Conservation (phyloP, 805 yeast species). For the Sugiyamaella boreocaroliniensis region DNA sequence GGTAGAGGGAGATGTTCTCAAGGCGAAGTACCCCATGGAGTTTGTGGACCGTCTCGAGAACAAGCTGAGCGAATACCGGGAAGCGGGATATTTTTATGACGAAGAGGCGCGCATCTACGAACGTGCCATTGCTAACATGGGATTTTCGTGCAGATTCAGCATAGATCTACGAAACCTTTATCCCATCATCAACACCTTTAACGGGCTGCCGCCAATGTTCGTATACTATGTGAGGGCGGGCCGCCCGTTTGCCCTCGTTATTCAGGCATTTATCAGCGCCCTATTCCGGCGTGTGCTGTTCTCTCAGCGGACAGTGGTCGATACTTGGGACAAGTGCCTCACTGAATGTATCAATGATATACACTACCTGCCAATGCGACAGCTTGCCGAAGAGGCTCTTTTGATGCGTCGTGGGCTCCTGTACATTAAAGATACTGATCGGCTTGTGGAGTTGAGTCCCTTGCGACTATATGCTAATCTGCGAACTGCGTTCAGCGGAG, state of each 20-base stretch:
- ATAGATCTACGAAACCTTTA: background rate
- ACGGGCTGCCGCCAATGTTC: background rate
- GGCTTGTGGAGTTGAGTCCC: background rate
- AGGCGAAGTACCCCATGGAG: background rate
- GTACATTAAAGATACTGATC: background rate
- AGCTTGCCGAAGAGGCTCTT: background rate
- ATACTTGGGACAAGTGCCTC: background rate
- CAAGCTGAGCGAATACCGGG: background rate
- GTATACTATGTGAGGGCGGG: background rate
- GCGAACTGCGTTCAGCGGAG: background rate
- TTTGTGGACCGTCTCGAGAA: background rate
- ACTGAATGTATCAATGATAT: background rate
- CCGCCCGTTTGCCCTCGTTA: background rate
- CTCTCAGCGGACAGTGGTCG: background rate
- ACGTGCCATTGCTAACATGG: background rate
- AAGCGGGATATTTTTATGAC: background rate
- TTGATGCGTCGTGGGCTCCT: background rate
- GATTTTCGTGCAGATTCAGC: background rate
- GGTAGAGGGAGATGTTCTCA: background rate
- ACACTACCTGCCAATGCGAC: background rate
- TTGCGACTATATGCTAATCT: background rate
- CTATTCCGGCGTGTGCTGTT: background rate
- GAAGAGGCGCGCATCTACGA: constrained; percentile 1
- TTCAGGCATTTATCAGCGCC: background rate
- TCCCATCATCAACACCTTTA: background rate